Evolutionary conservation across 768 basidiomycete genomes (phyloP).

Genomic region (Goffeauzyma gilvescens): DNA sequence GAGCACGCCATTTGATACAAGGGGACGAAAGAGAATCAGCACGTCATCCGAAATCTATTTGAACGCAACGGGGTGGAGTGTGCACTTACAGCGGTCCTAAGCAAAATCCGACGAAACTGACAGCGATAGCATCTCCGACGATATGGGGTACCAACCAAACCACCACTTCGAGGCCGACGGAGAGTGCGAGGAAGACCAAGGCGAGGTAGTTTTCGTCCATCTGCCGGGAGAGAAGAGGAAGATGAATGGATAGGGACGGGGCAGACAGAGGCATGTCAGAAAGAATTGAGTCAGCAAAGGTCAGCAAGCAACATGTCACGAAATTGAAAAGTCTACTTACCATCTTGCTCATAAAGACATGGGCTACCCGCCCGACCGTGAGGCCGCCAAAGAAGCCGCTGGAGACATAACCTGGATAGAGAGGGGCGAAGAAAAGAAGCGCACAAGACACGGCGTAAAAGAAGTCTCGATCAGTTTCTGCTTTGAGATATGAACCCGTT

Average conservation of each 20-base stretch:
- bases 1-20: no score
- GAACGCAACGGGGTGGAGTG: neutral
- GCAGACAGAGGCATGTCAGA: no score
- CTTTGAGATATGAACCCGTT: no score
- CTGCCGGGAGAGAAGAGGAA: slow-evolving; percentile 22
- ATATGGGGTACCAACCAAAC: slow-evolving; percentile 53
- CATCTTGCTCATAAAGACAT: slow-evolving; percentile 36
- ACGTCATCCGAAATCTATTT: no score
- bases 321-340: no score
- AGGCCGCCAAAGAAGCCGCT: slow-evolving; percentile 34
- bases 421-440: neutral
- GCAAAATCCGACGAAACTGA: slow-evolving; percentile 47
- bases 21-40: no score
- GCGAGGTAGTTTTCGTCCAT: no score
- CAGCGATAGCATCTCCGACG: slow-evolving; percentile 45
- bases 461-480: no score
- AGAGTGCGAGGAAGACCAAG: slow-evolving; percentile 2
- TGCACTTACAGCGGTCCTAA: slow-evolving; percentile 51
- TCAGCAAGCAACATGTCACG: neutral
- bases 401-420: slow-evolving; percentile 20
- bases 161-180: slow-evolving; percentile 41
- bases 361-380: slow-evolving; percentile 39
- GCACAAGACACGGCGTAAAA: no score
- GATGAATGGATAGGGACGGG: no score
- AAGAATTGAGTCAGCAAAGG: no score